Base-by-base conservation (phyloP, 768 basidiomycete species). In the Lyophyllum decastes region DNA sequence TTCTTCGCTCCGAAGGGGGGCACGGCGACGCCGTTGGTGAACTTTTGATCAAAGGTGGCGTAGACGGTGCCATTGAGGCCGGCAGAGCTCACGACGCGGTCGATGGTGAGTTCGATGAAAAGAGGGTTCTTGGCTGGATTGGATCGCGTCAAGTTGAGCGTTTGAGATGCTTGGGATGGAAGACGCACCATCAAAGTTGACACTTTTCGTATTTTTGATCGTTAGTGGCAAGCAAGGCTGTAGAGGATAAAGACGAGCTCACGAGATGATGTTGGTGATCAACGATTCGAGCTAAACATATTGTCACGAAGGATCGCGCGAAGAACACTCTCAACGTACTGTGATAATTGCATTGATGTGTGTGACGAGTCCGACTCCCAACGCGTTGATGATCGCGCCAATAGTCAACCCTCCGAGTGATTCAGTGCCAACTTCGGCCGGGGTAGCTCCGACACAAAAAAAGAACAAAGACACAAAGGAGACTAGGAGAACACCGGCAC, bases 11-110 rank as follows among this genome's bases (percentile, higher is more conserved):
- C 73, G 27, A 76, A 67, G 45, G 79, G 74, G 7, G 80, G 76
- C 2, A 86, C 79, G 21, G 84, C 72, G 43, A 84, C 73, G 45
- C 83, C 82, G 40, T 62, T 72, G 53, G 76, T 64, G 73, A 88
- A 89, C 4, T 76, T 73, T 59, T 86, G 82, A 60, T 80, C 76
- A 67, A 89, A 88, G 44, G 76, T 75, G 19, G 87, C 86, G 62
- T 78, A 88, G 33, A 73, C 76, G 35, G 79, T 78, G 14, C 78
- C 81, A 55, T 85, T 78, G 49, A 89, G 69, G 0, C 81, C 79
- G 3, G 79, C 79, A 49, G 78, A 66, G 54, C 73, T 71, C 51
- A 67, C 68, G 21, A 82, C 72, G 52, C 69, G 66, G 60, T 80
- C 75, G 60, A 83, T 72, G 26, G 76, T 78, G 44, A 83, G 71